Evolutionary conservation across 106 monocot genomes (phyloP), one percentile per base, ranked within the genome.

Genomic region (Acorus gramineus): DNA sequence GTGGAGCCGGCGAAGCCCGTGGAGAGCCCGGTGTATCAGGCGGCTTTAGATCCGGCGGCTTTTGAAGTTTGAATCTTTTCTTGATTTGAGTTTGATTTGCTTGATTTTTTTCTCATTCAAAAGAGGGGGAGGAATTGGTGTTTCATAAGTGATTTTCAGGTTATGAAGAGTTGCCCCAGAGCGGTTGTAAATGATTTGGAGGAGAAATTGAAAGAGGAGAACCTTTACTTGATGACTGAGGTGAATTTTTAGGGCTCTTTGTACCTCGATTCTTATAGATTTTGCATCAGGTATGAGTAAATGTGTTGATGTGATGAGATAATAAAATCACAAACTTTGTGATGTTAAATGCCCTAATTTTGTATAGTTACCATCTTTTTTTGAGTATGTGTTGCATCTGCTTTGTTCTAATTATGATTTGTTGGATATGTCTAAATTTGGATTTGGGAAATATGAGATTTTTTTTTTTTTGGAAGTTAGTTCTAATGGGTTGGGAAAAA

Each of bases 81-180:
- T 46, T 49, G 28, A 28, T 28, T 28, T 28, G 28, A 28, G 28
- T 28, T 28, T 49, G 3, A 4, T 7, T 55, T 69, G 50, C 60
- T 7, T 66, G 9, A n/a, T 47, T 11, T 62, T 47, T 60, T 55
- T 42, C 52, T 58, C 60, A 4, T 55, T n/a, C 5, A 11, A 6
- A 2, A 53, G 5, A 12, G 9, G 2, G 3, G 3, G 47, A 3
- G 2, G 11, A 8, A 8, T 42, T 56, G 13, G 5, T 71, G 4
- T 47, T 56, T 42, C 3, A 28, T 0, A 49, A 44, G n/a, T 28
- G 28, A 6, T 61, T 76, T 72, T 11, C 72, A 96, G 95, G 87
- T 59, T 46, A 96, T 96, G 96, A 83, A 85, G 58, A 80, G 85
- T 52, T 90, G 90, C 59, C 90, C 95, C 4, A 96, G 60, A 70